Evolutionary conservation across 768 basidiomycete species (phyloP), one percentile per base, ranked within the genome.

Genomic region (Ramaria sp.): DNA sequence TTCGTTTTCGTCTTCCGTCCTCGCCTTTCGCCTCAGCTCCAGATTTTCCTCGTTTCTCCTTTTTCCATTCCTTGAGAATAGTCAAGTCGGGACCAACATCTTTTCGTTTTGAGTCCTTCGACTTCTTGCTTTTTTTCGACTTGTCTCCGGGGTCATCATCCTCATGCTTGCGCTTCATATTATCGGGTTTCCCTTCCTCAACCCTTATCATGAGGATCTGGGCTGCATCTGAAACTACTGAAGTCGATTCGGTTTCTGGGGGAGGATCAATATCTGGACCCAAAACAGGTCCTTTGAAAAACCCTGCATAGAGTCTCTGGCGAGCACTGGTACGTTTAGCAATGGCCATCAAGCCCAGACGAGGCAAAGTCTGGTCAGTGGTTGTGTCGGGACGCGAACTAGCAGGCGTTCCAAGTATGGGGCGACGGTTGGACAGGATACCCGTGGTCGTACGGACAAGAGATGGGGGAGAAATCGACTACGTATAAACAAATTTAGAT

Each of bases 251-350:
- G 10, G 16, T 37, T 45, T 18, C 9, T n/a, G 30, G 27, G 15
- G 7, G 15, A 44, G 6, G 20, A 24, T 39, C 25, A 52, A 36
- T 20, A n/a, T 76, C 77, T 22, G 77, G 77, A 1, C 77, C 78
- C 16, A 89, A 66, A 32, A 84, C 70, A 18, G 86, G 81, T 0
- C 91, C 93, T 22, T 83, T 78, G 62, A 85, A 87, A 66, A 96
- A 95, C 56, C 74, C 74, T 3, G 88, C 73, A 65, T 96, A 97
- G 3, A 97, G 73, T 18, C 73, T 74, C 10, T 78, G 73, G 57
- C 77, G 79, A 0, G 91, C 93, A 9, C 87, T 81, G 59, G 90
- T 85, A 43, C 84, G 75, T 66, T 89, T 90, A 5, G 89, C 87
- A 3, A 70, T 65, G 0, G 78, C 71, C 51, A 91, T 63, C 12